Evolutionary conservation across 129 eudicot species (phyloP), one percentile per base, ranked within the genome.

Genomic region (Heracleum sosnowskyi): DNA sequence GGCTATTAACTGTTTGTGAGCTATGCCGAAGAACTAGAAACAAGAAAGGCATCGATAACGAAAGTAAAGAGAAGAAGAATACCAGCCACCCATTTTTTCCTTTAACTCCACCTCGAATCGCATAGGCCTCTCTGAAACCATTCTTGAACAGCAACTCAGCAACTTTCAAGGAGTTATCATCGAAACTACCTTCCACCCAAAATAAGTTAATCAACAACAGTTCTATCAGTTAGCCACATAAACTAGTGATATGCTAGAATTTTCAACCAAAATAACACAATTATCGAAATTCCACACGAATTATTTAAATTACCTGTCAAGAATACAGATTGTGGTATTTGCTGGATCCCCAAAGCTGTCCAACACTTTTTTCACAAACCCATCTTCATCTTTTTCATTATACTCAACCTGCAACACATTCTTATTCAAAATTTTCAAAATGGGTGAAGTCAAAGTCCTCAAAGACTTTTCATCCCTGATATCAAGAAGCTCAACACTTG

Each of bases 81-180:
- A 90, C 98, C 96, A 86, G 93, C 98, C 98, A 95, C 76, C 98
- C 98, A 4, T 87, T 89, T 83, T 86, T 76, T 88, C 98, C 98
- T 84, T 86, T 86, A 77, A 91, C 84, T 13, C 98, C 98, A 49
- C 97, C 94, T 69, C 87, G 81, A 80, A 95, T 90, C 78, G 98
- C 97, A 79, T 91, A 95, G 75, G 96, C 97, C 88, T 88, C 97
- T 83, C 90, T 95, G 77, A 95, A 90, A 36, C 98, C 98, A 75
- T 86, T 90, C 75, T 88, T 91, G 87, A 87, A 85, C 87, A 95
- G 82, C 73, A 95, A 85, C 78, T 90, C 94, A 17, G 96, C 96
- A 77, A 87, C 98, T 83, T 90, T 88, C 76, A 91, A 79, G 75
- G 98, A 95, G 70, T 90, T 84, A 47, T 96, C 98, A 90, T 91